Evolutionary conservation across 768 basidiomycete genomes (phyloP), one percentile per base, ranked within the genome.

Genomic region (Mycena sanguinolenta): DNA sequence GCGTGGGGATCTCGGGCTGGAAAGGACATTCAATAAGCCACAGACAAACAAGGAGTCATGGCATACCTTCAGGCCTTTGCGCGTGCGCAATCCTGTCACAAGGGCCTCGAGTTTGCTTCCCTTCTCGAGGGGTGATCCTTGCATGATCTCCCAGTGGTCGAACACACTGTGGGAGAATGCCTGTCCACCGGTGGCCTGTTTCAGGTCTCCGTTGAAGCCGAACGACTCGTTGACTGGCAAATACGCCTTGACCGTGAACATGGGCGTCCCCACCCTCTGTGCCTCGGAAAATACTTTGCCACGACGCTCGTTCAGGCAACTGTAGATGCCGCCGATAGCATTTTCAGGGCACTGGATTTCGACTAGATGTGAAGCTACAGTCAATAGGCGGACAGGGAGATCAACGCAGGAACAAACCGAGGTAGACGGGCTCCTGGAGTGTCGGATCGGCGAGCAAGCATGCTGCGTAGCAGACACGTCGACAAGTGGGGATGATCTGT

Each of bases 211-310:
- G 96, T 34, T 98, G 92, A 99, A 98, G 76, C 97, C 96, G 84
- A 98, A 97, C 16, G 94, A 95, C 83, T 95, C 94, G 79, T 86
- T 85, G 79, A 95, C 95, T 75, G 96, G 95, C 36, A 96, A 87
- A 87, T 95, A 95, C 30, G 96, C 96, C 88, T 97, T 98, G 83
- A 99, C 93, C 49, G 94, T 99, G 91, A 97, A 97, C 95, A 98
- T 97, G 70, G 97, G 96, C n/a, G 97, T 99, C 85, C 98, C 97
- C 2, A 91, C 87, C 77, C 97, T 88, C 84, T 98, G 98, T 82
- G 98, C 97, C 83, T 98, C 94, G 75, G 92, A 94, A 89, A 97
- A 96, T 71, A 99, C 96, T 81, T 98, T 96, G 72, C 96, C 97
- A 89, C 97, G 95, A 79, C 96, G 94, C 85, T 93, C 95, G 90